Evolutionary conservation across 2,329 filamentous ascomycete species (phyloP), one percentile per base, ranked within the genome.

Genomic region (Colletotrichum sp.): DNA sequence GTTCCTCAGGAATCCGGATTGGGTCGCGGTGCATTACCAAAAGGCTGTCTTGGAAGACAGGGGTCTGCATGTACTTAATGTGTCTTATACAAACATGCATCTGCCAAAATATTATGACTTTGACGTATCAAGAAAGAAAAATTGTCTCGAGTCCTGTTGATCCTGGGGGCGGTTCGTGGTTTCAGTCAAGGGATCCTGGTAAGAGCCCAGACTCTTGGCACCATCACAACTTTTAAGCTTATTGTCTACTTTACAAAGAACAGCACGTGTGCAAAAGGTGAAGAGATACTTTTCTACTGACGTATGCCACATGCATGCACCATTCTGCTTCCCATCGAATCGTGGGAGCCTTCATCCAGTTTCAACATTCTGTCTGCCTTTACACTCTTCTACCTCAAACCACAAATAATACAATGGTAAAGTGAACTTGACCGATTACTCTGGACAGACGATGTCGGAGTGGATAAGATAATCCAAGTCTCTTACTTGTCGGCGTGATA

Each of bases 21-120:
- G 72, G 72, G 69, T 63, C 44, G 57, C 55, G 69, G 55, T 36
- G 52, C 52, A 75, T 57, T 24, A 63, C 34, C 32, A 26, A 67
- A 60, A 36, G 62, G 52, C 36, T 62, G 36, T 67, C 52, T 36
- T 72, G 36, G 24, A 30, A 66, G 69, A 66, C 55, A 57, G 39
- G 55, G 63, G 34, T 72, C 63, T 55, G 55, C 55, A 75, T 67
- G 63, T 67, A 49, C 32, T 72, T 68, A 67, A 57, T 72, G 52
- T 72, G 28, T 28, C 26, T 68, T 63, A 34, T 52, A 30, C 32
- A 66, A 30, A 55, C 12, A 32, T 26, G 30, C n/a, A 55, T 62
- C 57, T 68, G 55, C 59, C 69, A 64, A 44, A 64, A 44, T n/a
- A n/a, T 21, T 8, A n/a, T 15, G 26, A 44, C n/a, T 60, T 32